Conservation (phyloP, 768 basidiomycete species). For the Agrocybe pediades region DNA sequence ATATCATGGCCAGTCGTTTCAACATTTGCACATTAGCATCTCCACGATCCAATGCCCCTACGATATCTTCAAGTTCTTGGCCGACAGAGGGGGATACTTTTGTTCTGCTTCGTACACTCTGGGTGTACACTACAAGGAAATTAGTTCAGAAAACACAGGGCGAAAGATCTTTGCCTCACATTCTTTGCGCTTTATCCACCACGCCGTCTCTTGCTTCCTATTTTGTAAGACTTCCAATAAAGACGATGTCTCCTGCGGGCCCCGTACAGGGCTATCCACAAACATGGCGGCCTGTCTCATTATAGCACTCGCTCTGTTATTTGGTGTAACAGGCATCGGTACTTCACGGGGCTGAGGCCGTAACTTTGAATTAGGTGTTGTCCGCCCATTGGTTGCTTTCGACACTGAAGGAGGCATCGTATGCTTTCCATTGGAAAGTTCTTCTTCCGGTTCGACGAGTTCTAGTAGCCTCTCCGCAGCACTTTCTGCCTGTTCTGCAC, state of each 20-base stretch:
- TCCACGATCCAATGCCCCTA: constrained; percentile 54
- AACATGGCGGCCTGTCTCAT: constrained; percentile 79
- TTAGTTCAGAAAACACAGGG: constrained; percentile 5
- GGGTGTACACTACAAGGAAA: constrained; percentile 43
- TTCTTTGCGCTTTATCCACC: constrained; percentile 82
- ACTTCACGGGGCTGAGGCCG: constrained; percentile 37
- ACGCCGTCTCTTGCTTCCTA: constrained; percentile 69
- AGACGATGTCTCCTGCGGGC: constrained; percentile 42
- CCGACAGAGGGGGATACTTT: constrained; percentile 38
- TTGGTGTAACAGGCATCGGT: constrained; percentile 63
- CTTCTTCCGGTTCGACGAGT: constrained; percentile 79
- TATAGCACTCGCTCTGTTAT: constrained; percentile 55
- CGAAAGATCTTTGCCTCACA: constrained; percentile 45
- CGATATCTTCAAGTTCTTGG: constrained; percentile 55
- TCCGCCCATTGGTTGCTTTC: constrained; percentile 39
- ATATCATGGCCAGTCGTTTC: constrained; percentile 67
- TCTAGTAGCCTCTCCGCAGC: constrained; percentile 88
- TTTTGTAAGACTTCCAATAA: constrained; percentile 72
- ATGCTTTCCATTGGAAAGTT: constrained; percentile 45
- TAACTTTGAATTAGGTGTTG: constrained; percentile 43
- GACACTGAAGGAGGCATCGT: constrained; percentile 58
- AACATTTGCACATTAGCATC: constrained; percentile 54
- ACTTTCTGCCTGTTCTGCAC: constrained; percentile 92
- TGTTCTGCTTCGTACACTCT: constrained; percentile 46
- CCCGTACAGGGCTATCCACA: constrained; percentile 74